phyloP scores from a whole-genome alignment of 176 grass and related monocot species.

The Poa annua region DNA sequence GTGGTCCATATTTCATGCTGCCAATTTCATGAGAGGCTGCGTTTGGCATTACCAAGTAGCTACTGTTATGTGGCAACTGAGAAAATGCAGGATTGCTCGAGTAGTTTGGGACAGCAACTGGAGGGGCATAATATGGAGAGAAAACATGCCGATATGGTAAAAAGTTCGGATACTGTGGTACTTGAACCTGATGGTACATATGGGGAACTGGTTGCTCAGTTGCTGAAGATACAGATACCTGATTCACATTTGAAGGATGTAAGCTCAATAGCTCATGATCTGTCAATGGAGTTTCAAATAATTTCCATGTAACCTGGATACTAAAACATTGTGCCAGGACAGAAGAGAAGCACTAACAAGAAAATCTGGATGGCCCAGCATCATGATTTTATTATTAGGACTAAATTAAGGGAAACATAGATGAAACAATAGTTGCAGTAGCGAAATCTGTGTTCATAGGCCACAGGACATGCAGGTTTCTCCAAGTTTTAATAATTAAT shows the following conservation, averaged over 20 bases:
- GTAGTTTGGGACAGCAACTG: slow-evolving; percentile 63
- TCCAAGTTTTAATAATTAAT: background rate
- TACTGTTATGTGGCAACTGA: slow-evolving; percentile 52
- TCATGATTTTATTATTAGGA: slow-evolving; percentile 8
- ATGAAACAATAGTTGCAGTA: background rate
- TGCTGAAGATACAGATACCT: slow-evolving; percentile 45
- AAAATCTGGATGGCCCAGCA: slow-evolving; percentile 16
- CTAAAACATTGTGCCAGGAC: background rate
- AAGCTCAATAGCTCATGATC: slow-evolving; percentile 46
- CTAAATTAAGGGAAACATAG: slow-evolving; percentile 3
- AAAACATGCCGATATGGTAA: slow-evolving; percentile 65
- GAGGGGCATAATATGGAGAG: slow-evolving; percentile 57
- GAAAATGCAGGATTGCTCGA: slow-evolving; percentile 64
- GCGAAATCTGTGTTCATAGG: background rate
- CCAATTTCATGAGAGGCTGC: slow-evolving; percentile 50
- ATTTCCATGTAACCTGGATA: slow-evolving; percentile 5
- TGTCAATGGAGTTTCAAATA: slow-evolving; percentile 31
- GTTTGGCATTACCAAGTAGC: slow-evolving; percentile 71
- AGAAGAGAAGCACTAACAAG: slow-evolving; percentile 22
- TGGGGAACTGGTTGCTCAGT: slow-evolving; percentile 53
- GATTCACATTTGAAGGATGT: slow-evolving; percentile 47
- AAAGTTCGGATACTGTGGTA: slow-evolving; percentile 68
- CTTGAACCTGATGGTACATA: slow-evolving; percentile 68
- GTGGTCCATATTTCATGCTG: slow-evolving; percentile 57
- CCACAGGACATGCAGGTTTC: background rate